These are phyloP conservation scores for Hymenoscyphus albidus DNA, from an alignment of 2,329 filamentous ascomycete species.

Conservation along the genomic window DNA sequence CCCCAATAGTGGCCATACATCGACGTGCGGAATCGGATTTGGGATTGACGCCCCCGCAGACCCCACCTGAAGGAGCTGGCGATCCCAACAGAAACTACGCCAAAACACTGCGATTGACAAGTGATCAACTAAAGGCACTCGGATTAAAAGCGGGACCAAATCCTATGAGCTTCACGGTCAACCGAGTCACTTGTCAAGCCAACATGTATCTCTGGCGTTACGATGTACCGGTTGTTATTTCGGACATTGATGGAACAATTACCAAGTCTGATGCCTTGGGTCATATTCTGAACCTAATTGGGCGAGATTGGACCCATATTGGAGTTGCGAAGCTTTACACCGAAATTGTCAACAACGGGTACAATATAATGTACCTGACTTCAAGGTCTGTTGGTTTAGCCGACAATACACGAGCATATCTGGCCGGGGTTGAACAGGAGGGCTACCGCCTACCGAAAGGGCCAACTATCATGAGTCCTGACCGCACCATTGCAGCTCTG, in stretches of 20 bases:
- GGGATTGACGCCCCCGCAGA: constrained; percentile 56
- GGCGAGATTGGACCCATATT: constrained; percentile 94
- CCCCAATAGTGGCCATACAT: constrained; percentile 47
- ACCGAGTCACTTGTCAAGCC: constrained; percentile 85
- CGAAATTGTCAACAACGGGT: constrained; percentile 91
- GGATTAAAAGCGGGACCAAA: constrained; percentile 83
- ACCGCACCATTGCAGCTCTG: constrained; percentile 89
- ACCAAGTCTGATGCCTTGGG: constrained; percentile 95
- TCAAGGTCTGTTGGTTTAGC: constrained; percentile 91
- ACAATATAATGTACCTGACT: constrained; percentile 98
- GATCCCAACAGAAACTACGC: constrained; percentile 86
- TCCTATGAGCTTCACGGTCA: constrained; percentile 93
- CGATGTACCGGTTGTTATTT: constrained; percentile 91
- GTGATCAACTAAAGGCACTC: constrained; percentile 86
- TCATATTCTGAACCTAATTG: constrained; percentile 94
- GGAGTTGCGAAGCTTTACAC: constrained; percentile 97
- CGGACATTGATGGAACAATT: constrained; percentile 97
- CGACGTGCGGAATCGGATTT: constrained; percentile 62
- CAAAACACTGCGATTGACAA: constrained; percentile 91
- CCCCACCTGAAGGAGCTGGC: constrained; percentile 60
- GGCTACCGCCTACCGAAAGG: constrained; percentile 81
- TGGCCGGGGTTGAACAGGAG: constrained; percentile 86
- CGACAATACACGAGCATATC: constrained; percentile 83
- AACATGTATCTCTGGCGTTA: constrained; percentile 93
- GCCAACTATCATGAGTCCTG: constrained; percentile 90